phyloP scores from a whole-genome alignment of 306 rosid genomes.

The Lathyrus tuberosus region DNA sequence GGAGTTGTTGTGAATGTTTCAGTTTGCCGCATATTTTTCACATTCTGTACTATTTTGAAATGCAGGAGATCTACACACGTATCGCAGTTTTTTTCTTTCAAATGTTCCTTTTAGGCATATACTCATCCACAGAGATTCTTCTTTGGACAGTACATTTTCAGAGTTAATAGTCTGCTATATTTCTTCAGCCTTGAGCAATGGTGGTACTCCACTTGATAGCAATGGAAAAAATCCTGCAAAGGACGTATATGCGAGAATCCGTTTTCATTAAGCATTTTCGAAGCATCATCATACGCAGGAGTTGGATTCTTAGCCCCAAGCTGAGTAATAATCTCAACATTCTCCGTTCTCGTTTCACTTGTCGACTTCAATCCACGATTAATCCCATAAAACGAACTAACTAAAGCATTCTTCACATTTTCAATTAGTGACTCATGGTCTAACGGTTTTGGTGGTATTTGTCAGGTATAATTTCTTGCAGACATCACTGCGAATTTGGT shows the following conservation, averaged over 20 bases:
- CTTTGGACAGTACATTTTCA: constrained; percentile 57
- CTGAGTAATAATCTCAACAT: constrained; percentile 83
- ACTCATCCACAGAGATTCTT: too few species aligned
- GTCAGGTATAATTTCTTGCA: too few species aligned
- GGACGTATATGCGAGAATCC: constrained; percentile 95
- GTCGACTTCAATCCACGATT: constrained; percentile 73
- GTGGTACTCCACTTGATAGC: constrained; percentile 67
- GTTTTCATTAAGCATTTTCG: constrained; percentile 77
- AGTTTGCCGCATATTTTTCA: too few species aligned
- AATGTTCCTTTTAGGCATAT: too few species aligned
- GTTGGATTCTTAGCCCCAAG: constrained; percentile 83
- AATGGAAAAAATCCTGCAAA: constrained; percentile 79
- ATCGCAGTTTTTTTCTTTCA: too few species aligned
- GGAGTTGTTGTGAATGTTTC: too few species aligned
- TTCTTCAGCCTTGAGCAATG: constrained; percentile 80
- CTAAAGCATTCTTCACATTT: constrained; percentile 82
- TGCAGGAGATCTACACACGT: too few species aligned
- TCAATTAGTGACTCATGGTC: too few species aligned
- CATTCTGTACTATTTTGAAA: too few species aligned
- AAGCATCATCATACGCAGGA: constrained; percentile 88
- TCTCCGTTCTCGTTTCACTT: constrained; percentile 87
- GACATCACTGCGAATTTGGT: too few species aligned
- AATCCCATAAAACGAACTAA: constrained; percentile 77
- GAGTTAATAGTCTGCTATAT: constrained; percentile 89
- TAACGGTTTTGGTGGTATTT: too few species aligned